Percentiles rank a stretch among this genome's conserved stretches.
phyloP scores from a whole-genome alignment of 805 yeast species.

The Millerozyma acaciae region DNA sequence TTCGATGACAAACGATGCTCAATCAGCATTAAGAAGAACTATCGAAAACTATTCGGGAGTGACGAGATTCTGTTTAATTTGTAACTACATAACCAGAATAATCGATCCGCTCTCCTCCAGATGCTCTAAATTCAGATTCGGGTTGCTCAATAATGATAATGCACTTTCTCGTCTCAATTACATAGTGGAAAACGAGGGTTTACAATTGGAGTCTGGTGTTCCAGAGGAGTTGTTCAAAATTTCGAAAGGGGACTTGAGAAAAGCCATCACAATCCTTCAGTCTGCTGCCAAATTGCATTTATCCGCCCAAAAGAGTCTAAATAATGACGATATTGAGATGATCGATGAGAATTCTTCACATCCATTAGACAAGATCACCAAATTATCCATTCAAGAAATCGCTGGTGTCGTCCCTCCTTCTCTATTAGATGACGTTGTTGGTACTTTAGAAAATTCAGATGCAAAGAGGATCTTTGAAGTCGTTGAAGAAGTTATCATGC shows the following conservation, averaged over 20 bases:
- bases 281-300: slow-evolving; percentile 63
- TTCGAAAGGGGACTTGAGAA: slow-evolving; percentile 87
- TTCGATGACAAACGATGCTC: slow-evolving; percentile 97
- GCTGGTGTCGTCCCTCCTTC: slow-evolving; percentile 68
- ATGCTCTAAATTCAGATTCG: slow-evolving; percentile 92
- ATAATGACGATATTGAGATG: slow-evolving; percentile 33
- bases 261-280: slow-evolving; percentile 86
- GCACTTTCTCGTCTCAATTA: slow-evolving; percentile 65
- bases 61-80: slow-evolving; percentile 87
- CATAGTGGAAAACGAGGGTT: slow-evolving; percentile 46
- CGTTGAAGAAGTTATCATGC: slow-evolving; percentile 51
- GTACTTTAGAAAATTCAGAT: slow-evolving; percentile 23
- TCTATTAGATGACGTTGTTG: slow-evolving; percentile 40
- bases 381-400: slow-evolving; percentile 55
- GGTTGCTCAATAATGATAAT: slow-evolving; percentile 64
- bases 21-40: slow-evolving; percentile 89
- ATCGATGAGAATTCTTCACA: slow-evolving; percentile 17
- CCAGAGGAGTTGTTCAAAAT: slow-evolving; percentile 63
- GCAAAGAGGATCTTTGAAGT: slow-evolving; percentile 29
- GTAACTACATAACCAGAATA: slow-evolving; percentile 94
- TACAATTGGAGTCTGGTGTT: slow-evolving; percentile 40
- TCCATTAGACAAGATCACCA: slow-evolving; percentile 40
- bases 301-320: slow-evolving; percentile 11
- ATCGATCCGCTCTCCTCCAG: slow-evolving; percentile 96
- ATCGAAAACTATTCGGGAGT: slow-evolving; percentile 88